Evolutionary conservation across 2,329 filamentous ascomycete species (phyloP), one percentile per base, ranked within the genome.

Genomic region (Pyricularia grisea): DNA sequence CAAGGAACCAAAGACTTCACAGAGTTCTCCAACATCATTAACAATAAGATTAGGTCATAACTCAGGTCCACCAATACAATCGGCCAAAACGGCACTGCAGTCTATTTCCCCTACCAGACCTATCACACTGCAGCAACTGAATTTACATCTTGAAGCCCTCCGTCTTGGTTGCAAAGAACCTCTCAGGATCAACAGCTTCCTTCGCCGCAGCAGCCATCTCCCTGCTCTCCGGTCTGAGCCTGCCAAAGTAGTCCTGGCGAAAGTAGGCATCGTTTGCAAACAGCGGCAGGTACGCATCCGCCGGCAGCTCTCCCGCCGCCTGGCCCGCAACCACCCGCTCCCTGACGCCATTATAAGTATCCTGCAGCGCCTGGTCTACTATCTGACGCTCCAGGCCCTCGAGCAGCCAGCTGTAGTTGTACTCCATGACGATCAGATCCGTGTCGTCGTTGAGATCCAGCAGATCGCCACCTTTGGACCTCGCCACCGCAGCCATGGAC

Each of bases 241-340:
- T 73, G 1, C 76, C 79, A 65, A 77, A 82, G 72, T 81, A 81
- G 68, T 83, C 80, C 73, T 83, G 78, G 25, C 76, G 70, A 68
- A 77, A 79, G 71, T 78, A 81, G 11, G 75, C 78, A 67, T 82
- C 79, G 71, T 82, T 83, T 76, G 79, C 78, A 72, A 81, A 82
- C 11, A 82, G 71, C 14, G 81, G 81, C 67, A 80, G 73, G 69
- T 79, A 81, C 1, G 73, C 77, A 30, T 78, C 74, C 3, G 58
- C 58, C 5, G 76, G 74, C 64, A 82, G 70, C 31, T 74, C 71
- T 33, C 78, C 78, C 28, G 77, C 75, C 20, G 71, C 73, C 69
- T 79, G 74, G 70, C 76, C 78, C 17, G 72, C 72, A 67, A 73
- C 61, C 4, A 78, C 76, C n/a, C 75, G 70, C 27, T 73, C 69